phyloP scores from a whole-genome alignment of 371 early-diverging fungal genomes.

The Chytridium lagenaria region DNA sequence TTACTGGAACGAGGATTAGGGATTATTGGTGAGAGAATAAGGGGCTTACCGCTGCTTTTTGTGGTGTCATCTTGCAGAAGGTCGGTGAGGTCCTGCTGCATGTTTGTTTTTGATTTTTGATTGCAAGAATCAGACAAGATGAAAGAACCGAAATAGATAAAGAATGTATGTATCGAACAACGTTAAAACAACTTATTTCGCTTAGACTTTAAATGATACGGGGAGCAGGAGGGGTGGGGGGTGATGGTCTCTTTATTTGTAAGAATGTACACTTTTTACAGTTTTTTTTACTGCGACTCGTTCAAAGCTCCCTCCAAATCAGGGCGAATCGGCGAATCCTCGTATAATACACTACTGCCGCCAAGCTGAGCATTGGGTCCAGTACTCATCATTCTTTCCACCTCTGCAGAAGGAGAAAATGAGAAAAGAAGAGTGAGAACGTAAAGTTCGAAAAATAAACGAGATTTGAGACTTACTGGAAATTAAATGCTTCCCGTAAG shows the following conservation, averaged over 20 bases:
- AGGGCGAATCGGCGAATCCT: not conserved
- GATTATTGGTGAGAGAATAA: not conserved
- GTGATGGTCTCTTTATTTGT: too few species aligned
- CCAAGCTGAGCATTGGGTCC: constrained; percentile 25
- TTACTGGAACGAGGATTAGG: not conserved
- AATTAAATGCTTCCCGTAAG: constrained; percentile 96
- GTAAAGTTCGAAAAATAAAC: not conserved
- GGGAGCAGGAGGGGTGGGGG: too few species aligned
- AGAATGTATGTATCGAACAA: too few species aligned
- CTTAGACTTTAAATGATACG: too few species aligned
- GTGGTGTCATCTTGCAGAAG: not conserved
- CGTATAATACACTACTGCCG: constrained; percentile 16
- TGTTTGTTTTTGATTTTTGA: not conserved
- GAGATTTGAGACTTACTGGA: constrained; percentile 54
- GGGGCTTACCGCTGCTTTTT: not conserved
- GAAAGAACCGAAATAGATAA: too few species aligned
- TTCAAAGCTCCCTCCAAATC: not conserved
- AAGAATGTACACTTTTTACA: not conserved
- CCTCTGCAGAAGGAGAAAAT: too few species aligned
- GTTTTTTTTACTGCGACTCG: not conserved
- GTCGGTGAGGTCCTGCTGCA: not conserved
- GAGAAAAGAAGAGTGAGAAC: not conserved
- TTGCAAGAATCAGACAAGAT: too few species aligned
- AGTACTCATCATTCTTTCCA: constrained; percentile 42
- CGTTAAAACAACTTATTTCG: too few species aligned